Evolutionary conservation across 345 rosid genomes (phyloP).

Genomic region (Ceriops zippeliana): DNA sequence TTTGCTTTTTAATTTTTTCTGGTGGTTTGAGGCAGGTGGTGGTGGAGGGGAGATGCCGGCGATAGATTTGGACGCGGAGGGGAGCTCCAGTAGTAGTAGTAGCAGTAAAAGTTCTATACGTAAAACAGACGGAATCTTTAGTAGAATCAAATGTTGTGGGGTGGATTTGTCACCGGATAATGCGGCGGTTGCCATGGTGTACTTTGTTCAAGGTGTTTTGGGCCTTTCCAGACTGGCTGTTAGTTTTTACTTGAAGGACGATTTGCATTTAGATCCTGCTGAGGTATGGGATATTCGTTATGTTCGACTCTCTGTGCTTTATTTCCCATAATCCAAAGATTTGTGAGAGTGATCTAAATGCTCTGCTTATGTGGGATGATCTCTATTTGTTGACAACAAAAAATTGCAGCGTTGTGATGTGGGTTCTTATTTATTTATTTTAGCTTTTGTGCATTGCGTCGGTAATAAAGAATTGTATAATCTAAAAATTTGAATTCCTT

Average conservation of each 20-base stretch:
- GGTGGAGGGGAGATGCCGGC: constrained; percentile 50
- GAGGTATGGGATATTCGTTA: constrained; percentile 51
- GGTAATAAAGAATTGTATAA: too few relatives aligned
- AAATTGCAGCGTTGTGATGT: too few relatives aligned
- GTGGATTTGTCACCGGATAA: constrained; percentile 91
- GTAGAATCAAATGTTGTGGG: constrained; percentile 47
- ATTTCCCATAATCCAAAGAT: neutral
- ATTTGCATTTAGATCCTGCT: constrained; percentile 95
- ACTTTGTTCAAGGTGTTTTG: constrained; percentile 98
- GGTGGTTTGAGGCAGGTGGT: constrained; percentile 32
- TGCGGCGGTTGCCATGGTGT: constrained; percentile 93
- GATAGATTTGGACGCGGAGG: constrained; percentile 40
- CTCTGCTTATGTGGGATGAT: neutral
- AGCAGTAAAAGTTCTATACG: constrained; percentile 30
- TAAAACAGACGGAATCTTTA: constrained; percentile 33
- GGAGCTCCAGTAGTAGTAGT: constrained; percentile 19
- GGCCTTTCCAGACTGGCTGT: constrained; percentile 94
- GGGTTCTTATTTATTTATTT: too few relatives aligned
- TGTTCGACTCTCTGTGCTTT: neutral
- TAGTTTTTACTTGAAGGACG: constrained; percentile 88
- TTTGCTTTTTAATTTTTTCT: constrained; percentile 3
- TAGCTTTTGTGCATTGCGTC: too few relatives aligned
- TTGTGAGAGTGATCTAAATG: neutral
- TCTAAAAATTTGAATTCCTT: too few relatives aligned
- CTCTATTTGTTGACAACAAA: too few relatives aligned